A percentile compares a stretch with the other conserved stretches of the same genome.
Conservation (phyloP, 75 land plant genomes). For the Pinus taeda region DNA sequence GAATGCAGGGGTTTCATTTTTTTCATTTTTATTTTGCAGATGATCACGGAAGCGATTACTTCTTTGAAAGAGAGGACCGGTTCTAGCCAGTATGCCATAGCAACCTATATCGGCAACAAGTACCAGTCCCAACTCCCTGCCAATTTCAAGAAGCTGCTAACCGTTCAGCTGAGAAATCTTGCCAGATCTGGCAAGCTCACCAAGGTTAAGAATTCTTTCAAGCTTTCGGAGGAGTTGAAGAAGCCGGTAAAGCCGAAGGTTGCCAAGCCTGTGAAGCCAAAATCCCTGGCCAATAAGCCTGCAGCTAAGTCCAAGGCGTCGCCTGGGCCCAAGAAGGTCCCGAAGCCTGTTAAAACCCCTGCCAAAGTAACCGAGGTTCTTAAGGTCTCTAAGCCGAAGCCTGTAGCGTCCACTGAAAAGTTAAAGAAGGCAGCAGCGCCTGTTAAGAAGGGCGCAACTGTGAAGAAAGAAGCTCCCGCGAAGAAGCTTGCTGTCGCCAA, state of each 20-base stretch:
- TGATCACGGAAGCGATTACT: constrained; percentile 69
- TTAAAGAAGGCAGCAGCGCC: constrained; percentile 11
- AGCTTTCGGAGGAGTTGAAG: constrained; percentile 25
- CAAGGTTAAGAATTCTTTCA: constrained; percentile 79
- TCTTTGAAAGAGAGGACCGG: constrained; percentile 74
- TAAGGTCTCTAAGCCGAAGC: constrained; percentile 10
- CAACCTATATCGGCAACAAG: constrained; percentile 69
- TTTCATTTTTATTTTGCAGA: constrained; percentile 28
- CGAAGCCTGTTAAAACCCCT: constrained; percentile 13
- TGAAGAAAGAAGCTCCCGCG: constrained; percentile 6
- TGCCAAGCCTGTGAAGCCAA: not conserved
- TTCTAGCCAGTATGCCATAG: constrained; percentile 79
- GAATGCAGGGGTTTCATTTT: not conserved
- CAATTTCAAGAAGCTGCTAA: constrained; percentile 68
- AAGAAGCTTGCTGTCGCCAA: not conserved
- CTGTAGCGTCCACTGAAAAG: not conserved
- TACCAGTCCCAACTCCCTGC: constrained; percentile 36
- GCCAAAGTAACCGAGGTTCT: not conserved
- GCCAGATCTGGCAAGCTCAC: constrained; percentile 51
- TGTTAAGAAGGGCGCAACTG: not conserved
- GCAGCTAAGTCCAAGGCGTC: constrained; percentile 13
- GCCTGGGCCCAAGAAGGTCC: not conserved
- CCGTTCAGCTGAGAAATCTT: constrained; percentile 58
- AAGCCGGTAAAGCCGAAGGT: constrained; percentile 12
- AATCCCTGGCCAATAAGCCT: constrained; percentile 9